Conservation (phyloP, 106 monocot genomes). For the Platanthera zijinensis region DNA sequence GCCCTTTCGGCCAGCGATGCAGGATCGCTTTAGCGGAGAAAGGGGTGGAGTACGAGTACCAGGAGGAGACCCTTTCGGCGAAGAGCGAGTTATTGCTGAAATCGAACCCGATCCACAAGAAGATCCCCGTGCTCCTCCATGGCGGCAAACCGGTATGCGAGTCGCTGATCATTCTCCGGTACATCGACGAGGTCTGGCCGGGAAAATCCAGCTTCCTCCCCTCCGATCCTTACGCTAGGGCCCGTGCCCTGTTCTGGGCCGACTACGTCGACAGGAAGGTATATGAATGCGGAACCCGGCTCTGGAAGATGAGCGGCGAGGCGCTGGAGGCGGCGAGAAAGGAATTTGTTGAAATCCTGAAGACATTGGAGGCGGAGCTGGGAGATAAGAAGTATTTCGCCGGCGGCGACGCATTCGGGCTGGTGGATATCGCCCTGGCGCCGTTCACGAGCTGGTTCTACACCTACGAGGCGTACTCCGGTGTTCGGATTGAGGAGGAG, state of each 20-base stretch:
- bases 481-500: not conserved
- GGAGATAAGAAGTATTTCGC: slow-evolving; percentile 17
- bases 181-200: slow-evolving; percentile 38
- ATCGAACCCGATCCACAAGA: slow-evolving; percentile 38
- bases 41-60: slow-evolving; percentile 35
- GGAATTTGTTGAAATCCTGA: slow-evolving; percentile 15
- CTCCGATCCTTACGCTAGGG: slow-evolving; percentile 13
- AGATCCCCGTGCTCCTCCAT: slow-evolving; percentile 45
- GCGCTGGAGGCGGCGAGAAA: slow-evolving; percentile 7
- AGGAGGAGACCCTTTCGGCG: slow-evolving; percentile 24
- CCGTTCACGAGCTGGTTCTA: slow-evolving; percentile 15
- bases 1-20: slow-evolving; percentile 25
- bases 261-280: slow-evolving; percentile 31
- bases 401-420: slow-evolving; percentile 12
- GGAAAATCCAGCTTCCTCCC: slow-evolving; percentile 16
- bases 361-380: slow-evolving; percentile 14
- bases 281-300: not conserved
- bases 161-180: slow-evolving; percentile 37
- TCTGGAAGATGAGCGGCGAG: not conserved
- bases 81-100: slow-evolving; percentile 31
- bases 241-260: slow-evolving; percentile 22
- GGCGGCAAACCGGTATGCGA: slow-evolving; percentile 32
- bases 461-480: slow-evolving; percentile 1
- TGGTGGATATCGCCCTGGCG: slow-evolving; percentile 17
- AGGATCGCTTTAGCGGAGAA: slow-evolving; percentile 39